A percentile compares a stretch with the other conserved stretches of the same genome.
phyloP scores from a whole-genome alignment of 371 early-diverging fungal species.

The Lichtheimia hyalospora region DNA sequence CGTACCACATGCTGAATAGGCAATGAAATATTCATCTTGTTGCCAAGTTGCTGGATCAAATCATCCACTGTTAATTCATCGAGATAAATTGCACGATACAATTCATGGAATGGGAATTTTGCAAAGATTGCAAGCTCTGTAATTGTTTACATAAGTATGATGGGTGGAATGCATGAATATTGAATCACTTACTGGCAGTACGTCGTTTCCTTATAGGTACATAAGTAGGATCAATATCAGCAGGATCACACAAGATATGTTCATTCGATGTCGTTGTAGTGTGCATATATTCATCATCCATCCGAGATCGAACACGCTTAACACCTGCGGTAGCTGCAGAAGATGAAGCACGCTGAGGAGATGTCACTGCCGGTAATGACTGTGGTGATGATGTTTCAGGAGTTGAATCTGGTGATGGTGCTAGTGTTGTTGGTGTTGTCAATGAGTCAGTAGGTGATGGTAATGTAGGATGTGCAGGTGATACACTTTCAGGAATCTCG shows the following conservation, averaged over 20 bases:
- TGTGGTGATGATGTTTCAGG: constrained; percentile 2
- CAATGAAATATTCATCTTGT: constrained; percentile 40
- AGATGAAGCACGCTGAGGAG: constrained; percentile 1
- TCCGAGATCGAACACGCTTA: too few relatives aligned
- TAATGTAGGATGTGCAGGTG: constrained; percentile 8
- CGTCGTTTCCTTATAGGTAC: constrained; percentile 29
- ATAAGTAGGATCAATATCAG: constrained; percentile 38
- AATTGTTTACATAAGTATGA: background rate
- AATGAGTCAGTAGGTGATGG: background rate
- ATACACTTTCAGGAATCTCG: constrained; percentile 18
- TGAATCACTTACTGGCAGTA: constrained; percentile 24
- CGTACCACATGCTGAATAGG: constrained; percentile 34
- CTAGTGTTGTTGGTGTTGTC: background rate
- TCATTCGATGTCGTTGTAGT: background rate
- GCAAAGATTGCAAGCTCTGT: constrained; percentile 53
- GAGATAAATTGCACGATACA: constrained; percentile 55
- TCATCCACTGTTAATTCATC: constrained; percentile 45
- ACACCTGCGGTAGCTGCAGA: background rate
- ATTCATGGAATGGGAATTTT: constrained; percentile 39
- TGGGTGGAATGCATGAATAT: too few relatives aligned
- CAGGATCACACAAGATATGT: constrained; percentile 4
- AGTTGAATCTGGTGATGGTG: background rate
- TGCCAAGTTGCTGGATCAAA: constrained; percentile 26
- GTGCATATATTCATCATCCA: too few relatives aligned
- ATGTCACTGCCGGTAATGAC: background rate